Base-by-base conservation (phyloP, 352 stramenopile genomes). In the Phytopythium aichiense region DNA sequence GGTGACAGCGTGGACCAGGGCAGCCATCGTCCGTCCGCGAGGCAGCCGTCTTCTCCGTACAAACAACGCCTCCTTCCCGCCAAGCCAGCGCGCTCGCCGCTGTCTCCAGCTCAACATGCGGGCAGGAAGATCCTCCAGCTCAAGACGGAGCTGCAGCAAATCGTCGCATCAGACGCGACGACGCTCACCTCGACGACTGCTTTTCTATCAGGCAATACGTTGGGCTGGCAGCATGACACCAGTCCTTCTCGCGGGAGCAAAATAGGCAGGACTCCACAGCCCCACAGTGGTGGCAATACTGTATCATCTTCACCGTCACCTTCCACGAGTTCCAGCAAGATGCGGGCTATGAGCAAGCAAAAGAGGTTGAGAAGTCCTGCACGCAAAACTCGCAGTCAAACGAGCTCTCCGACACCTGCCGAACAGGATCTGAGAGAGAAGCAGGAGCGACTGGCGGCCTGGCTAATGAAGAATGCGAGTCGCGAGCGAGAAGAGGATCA, bases 101-200 rank as follows among this genome's bases (percentile, higher is more conserved):
- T 69, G 49, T 82, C 79, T n/a, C 76, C 76, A 23, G 73, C 74
- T 4, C 76, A 84, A 43, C 79, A 68, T 60, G 79, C 79, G 4
- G 79, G 71, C 16, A 80, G 75, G 63, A 75, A 70, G 60, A 87
- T 89, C 11, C 71, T 85, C 30, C 65, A 80, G 43, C 56, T 89
- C 40, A 78, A 76, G 57, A 65, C 81, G 23, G 75, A 72, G 37
- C 64, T 85, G 22, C 43, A 69, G n/a, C 66, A 55, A 9, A 50
- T 60, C 9, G 54, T 38, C 15, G 13, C 35, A 7, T 3, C 38
- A 15, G 9, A n/a, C 22, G n/a, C 22, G 35, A 33, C 4, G 12
- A 0, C 7, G 9, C 12, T 7, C 22, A 59, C 11, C 50, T 49
- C 31, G 61, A n/a, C 25, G 60, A 23, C 55, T 33, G 7, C 31